Conservation (phyloP, 2,329 filamentous ascomycete species). For the Diplodia corticola region DNA sequence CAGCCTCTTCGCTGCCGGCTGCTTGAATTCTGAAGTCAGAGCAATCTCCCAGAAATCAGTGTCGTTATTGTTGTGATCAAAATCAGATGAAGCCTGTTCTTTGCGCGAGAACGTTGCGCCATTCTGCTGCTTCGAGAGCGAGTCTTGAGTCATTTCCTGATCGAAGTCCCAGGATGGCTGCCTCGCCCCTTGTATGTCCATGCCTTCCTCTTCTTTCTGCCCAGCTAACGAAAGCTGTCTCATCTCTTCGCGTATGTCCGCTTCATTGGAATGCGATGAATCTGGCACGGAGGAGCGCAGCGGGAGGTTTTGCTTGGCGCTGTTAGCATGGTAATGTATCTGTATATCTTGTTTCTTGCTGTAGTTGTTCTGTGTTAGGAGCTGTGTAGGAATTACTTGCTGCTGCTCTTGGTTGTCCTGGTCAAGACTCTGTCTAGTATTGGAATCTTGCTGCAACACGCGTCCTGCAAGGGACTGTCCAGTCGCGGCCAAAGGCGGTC, state of each 20-base stretch:
- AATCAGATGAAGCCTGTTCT: conserved; percentile 2
- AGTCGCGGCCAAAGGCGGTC: not conserved
- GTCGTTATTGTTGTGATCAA: not conserved
- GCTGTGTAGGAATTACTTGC: not conserved
- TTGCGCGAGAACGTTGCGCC: not conserved
- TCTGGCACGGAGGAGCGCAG: not conserved
- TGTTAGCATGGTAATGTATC: not conserved
- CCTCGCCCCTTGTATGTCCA: not conserved
- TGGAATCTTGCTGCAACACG: not conserved
- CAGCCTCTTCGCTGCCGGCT: not conserved
- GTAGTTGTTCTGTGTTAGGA: not conserved
- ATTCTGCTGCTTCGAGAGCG: not conserved
- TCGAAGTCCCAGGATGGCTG: not conserved
- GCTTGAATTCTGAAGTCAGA: not conserved
- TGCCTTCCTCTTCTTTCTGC: not conserved
- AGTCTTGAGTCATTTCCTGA: not conserved
- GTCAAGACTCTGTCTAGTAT: not conserved
- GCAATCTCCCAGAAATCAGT: not conserved
- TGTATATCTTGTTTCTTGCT: not conserved
- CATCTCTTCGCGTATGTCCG: not conserved
- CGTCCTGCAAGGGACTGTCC: not conserved
- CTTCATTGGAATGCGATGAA: not conserved
- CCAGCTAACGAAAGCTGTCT: not conserved
- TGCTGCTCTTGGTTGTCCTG: not conserved
- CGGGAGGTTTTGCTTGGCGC: not conserved